These are phyloP conservation scores for Rhodotorula taiwanensis DNA, from an alignment of 768 basidiomycete genomes.

Conservation along the genomic window DNA sequence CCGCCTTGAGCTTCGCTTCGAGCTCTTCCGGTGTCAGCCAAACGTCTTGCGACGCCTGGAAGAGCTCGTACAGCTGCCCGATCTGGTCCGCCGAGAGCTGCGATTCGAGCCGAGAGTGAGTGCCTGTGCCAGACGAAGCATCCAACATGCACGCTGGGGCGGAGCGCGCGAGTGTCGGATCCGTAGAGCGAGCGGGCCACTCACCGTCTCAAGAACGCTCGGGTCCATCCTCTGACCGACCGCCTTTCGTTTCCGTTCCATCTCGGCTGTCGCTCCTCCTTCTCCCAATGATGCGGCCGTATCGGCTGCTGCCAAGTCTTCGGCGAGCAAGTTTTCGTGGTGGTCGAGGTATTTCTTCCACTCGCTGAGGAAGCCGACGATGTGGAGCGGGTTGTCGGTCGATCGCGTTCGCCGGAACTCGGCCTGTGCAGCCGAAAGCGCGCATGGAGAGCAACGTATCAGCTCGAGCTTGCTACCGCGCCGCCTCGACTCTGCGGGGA, in stretches of 20 bases:
- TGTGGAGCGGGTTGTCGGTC: conserved; percentile 75
- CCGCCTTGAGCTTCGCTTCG: conserved; percentile 7
- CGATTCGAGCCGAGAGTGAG: too few relatives aligned
- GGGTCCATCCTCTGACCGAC: conserved; percentile 43
- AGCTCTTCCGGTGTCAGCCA: conserved; percentile 18
- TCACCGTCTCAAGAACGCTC: conserved; percentile 42
- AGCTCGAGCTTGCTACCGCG: conserved; percentile 13
- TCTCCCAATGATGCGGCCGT: neutral
- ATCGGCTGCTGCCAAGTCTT: too few relatives aligned
- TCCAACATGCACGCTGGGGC: neutral
- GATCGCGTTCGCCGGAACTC: conserved; percentile 80
- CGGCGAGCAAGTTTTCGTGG: neutral
- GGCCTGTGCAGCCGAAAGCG: conserved; percentile 42
- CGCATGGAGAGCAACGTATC: too few relatives aligned
- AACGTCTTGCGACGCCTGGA: conserved; percentile 73
- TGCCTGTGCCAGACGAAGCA: too few relatives aligned
- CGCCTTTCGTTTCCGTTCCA: conserved; percentile 16
- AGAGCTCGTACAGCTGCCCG: conserved; percentile 87
- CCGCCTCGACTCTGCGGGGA: neutral
- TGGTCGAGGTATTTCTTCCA: conserved; percentile 92
- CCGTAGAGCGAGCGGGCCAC: too few relatives aligned
- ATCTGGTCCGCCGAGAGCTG: conserved; percentile 87
- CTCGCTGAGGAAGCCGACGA: conserved; percentile 90
- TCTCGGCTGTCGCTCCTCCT: neutral
- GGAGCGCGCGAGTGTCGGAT: neutral